Percentiles rank a stretch among this genome's conserved stretches.
phyloP scores from a whole-genome alignment of 2,329 filamentous ascomycete genomes.

The Pyricularia pennisetigena region DNA sequence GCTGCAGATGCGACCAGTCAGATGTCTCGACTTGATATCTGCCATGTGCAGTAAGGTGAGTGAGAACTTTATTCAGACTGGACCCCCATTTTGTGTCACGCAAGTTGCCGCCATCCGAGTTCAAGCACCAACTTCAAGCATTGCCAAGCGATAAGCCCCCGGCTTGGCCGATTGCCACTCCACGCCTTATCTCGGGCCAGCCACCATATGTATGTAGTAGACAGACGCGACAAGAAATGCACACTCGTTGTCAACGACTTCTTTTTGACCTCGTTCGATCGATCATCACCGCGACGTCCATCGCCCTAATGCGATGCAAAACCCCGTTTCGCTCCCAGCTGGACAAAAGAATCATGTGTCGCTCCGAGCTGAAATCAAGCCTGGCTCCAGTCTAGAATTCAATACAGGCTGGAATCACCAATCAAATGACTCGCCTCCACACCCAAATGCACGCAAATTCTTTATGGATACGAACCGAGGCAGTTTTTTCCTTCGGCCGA shows the following conservation, averaged over 20 bases:
- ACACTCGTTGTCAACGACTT: too few species aligned
- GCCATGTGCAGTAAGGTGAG: too few species aligned
- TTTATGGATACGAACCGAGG: neutral
- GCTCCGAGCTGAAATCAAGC: neutral
- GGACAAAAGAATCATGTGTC: neutral
- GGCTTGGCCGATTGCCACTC: neutral
- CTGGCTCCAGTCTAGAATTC: too few species aligned
- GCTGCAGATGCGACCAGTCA: neutral
- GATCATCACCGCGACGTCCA: too few species aligned
- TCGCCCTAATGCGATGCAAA: too few species aligned
- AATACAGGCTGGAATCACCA: neutral
- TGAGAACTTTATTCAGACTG: neutral
- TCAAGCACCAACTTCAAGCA: neutral
- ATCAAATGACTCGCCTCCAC: neutral
- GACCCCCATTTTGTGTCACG: neutral
- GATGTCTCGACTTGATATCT: too few species aligned
- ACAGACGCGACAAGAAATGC: neutral
- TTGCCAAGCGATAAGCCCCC: neutral
- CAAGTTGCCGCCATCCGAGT: neutral
- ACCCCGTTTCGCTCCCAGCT: too few species aligned
- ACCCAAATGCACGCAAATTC: neutral
- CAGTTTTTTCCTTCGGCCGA: neutral
- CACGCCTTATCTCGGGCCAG: neutral
- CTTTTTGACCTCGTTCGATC: neutral
- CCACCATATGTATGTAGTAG: too few species aligned